Evolutionary conservation across 331 rosid species (phyloP), one percentile per base, ranked within the genome.

Genomic region (Arachis monticola): DNA sequence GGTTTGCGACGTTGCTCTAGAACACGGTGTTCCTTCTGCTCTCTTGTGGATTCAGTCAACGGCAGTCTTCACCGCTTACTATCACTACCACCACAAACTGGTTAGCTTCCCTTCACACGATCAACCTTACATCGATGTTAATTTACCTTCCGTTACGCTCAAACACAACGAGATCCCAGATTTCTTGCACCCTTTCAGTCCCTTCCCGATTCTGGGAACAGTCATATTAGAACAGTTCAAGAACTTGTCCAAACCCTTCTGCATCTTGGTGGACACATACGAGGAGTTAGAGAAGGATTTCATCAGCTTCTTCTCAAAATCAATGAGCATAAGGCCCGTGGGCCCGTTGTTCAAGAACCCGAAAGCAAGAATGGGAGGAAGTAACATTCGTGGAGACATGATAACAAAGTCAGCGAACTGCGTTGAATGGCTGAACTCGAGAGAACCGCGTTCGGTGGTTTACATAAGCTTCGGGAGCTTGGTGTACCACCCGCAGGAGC

Each of bases 1-100:
- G 97, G 96, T 83, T 48, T 55, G 61, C 44, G 93, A 88, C 59
- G 87, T 87, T 0, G 97, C 93, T 13, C 63, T 52, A 4, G 73
- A 84, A 7, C 83, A 82, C 6, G 64, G 70, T 2, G 61, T 91
- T 57, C 89, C 92, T 72, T 88, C 83, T 17, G 87, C 96, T 52
- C 56, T 88, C 7, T 70, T 93, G 0, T 93, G 98, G 98, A 65
- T 89, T 47, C 98, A 93, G 58, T 93, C 98, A 0, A 67, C 73
- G 27, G 86, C 98, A 10, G 79, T 81, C 10, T 88, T 93, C 9
- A 55, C 88, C 0, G 60, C 81, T 62, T 93, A 91, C 48, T 89
- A 86, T 30, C 88, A 83, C 42, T 86, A 62, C 44, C 51, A 12
- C 70, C 78, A 66, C 42, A 68, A 66, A 31, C 60, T 86, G 3